Base-by-base conservation (phyloP, 2,329 filamentous ascomycete genomes). In the Aspergillus pseudoglaucus region DNA sequence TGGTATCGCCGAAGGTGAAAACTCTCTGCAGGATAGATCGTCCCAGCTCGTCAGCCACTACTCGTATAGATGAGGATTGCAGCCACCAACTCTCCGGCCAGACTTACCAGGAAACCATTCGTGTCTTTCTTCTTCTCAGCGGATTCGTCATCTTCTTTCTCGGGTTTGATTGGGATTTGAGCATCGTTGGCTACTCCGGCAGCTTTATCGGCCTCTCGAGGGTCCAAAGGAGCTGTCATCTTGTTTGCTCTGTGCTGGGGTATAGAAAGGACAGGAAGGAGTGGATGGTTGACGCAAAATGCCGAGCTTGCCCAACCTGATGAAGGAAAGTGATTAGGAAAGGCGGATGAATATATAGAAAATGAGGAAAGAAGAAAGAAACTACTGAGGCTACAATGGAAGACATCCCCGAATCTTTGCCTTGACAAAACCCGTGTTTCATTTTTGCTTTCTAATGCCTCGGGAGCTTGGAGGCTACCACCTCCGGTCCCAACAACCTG, bases 1-100 rank as follows among this genome's bases (percentile, higher is more conserved):
- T 43, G 12, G 30, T 37, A 25, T 41, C 41, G 12, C 46, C 48
- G 38, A 45, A 50, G 22, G 43, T 37, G 39, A 50, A 50, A 17
- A 50, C 44, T 32, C 48, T 42, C 48, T 50, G 40, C 44, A 22
- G 17, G 17, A 40, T 35, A 15, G 32, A 35, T 35, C 12, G 14
- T 35, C 32, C 32, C 32, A 35, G 32, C 32, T 35, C 32, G 32
- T 35, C 32, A 35, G 32, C 12, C 32, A 35, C 4, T 35, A 35
- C 32, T 35, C 32, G 12, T 35, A 35, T 14, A 15, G 10, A 35
- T 35, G 32, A 35, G 12, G 14, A 35, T 35, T 35, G 32, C 32
- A 35, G 32, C 32, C 32, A 35, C 15, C 4, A 25, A 9, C 32
- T 35, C 32, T 35, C 32, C 32, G 38, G 38, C 38, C 9, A 20